Percentiles rank a stretch among this genome's conserved stretches.
Conservation (phyloP, 805 yeast species). For the Sugiyamaella americana region DNA sequence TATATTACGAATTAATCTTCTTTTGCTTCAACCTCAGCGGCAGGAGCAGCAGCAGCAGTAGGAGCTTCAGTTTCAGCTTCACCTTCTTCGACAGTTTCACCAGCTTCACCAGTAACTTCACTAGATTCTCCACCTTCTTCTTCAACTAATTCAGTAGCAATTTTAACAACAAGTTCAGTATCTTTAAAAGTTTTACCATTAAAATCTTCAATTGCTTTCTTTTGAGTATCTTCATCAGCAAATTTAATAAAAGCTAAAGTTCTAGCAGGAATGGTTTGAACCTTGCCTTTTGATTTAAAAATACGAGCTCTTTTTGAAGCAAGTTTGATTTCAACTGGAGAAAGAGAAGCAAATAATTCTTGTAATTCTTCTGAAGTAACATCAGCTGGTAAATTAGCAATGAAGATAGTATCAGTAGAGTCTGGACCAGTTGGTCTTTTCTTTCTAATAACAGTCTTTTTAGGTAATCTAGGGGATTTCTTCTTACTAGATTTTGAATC, state of each 20-base stretch:
- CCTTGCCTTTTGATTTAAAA: slow-evolving; percentile 17
- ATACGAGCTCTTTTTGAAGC: slow-evolving; percentile 15
- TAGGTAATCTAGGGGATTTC: slow-evolving; percentile 88
- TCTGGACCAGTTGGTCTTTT: slow-evolving; percentile 45
- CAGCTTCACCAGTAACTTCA: slow-evolving; percentile 3
- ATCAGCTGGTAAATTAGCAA: slow-evolving; percentile 52
- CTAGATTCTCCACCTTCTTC: slow-evolving; percentile 17
- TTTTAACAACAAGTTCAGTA: slow-evolving; percentile 57
- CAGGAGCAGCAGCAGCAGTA: slow-evolving; percentile 6
- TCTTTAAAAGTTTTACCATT: slow-evolving; percentile 64
- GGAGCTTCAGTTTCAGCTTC: slow-evolving; percentile 7
- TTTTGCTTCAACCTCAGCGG: not conserved
- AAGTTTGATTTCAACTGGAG: slow-evolving; percentile 32
- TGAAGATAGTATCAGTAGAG: slow-evolving; percentile 54
- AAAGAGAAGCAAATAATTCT: slow-evolving; percentile 33
- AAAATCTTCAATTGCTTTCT: slow-evolving; percentile 63
- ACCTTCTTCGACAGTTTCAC: slow-evolving; percentile 6
- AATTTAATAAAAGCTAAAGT: slow-evolving; percentile 53
- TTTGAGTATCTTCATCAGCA: slow-evolving; percentile 54
- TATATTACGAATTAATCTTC: too few species aligned
- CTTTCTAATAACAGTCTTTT: slow-evolving; percentile 57
- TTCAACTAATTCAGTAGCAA: slow-evolving; percentile 56
- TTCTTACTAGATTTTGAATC: slow-evolving; percentile 85
- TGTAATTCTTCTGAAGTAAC: slow-evolving; percentile 43
- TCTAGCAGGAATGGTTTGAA: slow-evolving; percentile 18